These are phyloP conservation scores for Colletotrichum endophyticum DNA, from an alignment of 2,329 filamentous ascomycete species.

Conservation along the genomic window DNA sequence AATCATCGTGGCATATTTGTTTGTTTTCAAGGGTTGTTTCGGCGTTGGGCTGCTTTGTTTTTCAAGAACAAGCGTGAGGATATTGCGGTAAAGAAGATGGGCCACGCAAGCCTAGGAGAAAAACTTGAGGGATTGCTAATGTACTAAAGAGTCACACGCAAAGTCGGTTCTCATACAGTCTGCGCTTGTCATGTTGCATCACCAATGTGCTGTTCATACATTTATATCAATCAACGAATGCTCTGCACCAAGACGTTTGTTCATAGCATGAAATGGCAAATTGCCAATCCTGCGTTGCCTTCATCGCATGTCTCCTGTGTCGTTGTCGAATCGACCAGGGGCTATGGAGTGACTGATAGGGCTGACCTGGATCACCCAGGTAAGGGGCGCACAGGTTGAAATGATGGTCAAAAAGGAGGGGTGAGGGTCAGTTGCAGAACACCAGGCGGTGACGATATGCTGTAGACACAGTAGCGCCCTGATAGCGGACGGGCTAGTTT, in stretches of 20 bases:
- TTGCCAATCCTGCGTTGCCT: background rate
- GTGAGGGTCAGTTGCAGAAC: background rate
- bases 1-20: background rate
- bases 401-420: background rate
- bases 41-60: background rate
- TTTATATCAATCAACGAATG: background rate
- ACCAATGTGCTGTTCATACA: background rate
- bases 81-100: background rate
- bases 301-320: background rate
- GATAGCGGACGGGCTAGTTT: background rate
- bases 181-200: background rate
- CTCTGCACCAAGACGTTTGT: background rate
- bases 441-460: background rate
- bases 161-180: background rate
- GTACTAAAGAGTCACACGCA: background rate
- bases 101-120: background rate
- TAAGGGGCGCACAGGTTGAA: slow-evolving; percentile 2
- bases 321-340: background rate
- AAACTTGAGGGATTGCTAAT: background rate
- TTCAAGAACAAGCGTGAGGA: background rate
- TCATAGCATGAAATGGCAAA: background rate
- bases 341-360: background rate
- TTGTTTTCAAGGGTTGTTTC: background rate
- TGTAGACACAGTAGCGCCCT: background rate
- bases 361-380: slow-evolving; percentile 15